These are phyloP conservation scores for Xylariales sp. DNA, from an alignment of 2,329 filamentous ascomycete species.

Conservation along the genomic window DNA sequence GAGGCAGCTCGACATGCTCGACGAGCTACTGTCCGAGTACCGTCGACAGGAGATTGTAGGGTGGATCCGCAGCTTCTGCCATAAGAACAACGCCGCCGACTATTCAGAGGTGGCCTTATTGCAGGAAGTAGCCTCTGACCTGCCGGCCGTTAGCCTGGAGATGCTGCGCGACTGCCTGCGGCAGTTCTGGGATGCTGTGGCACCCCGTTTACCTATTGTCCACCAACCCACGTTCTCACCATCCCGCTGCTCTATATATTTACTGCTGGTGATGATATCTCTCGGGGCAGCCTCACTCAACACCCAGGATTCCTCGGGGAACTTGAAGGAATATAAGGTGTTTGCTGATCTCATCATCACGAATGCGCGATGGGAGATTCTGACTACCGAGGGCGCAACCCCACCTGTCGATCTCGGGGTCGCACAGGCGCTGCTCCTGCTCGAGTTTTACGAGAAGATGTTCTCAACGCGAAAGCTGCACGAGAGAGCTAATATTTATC, in stretches of 20 bases:
- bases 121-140: slow-evolving; percentile 35
- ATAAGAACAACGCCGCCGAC: slow-evolving; percentile 37
- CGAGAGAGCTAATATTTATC: slow-evolving; percentile 85
- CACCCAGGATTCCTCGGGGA: slow-evolving; percentile 54
- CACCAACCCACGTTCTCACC: slow-evolving; percentile 84
- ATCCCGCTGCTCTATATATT: slow-evolving; percentile 70
- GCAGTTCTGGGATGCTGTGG: slow-evolving; percentile 86
- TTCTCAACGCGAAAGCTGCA: slow-evolving; percentile 78
- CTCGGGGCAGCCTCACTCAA: slow-evolving; percentile 79
- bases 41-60: slow-evolving; percentile 40
- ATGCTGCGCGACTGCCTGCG: slow-evolving; percentile 82
- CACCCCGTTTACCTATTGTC: slow-evolving; percentile 80
- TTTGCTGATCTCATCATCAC: slow-evolving; percentile 60
- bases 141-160: slow-evolving; percentile 58
- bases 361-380: slow-evolving; percentile 76
- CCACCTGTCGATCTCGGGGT: slow-evolving; percentile 85
- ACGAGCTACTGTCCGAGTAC: slow-evolving; percentile 39
- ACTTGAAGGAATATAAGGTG: slow-evolving; percentile 36
- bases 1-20: slow-evolving; percentile 31
- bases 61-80: slow-evolving; percentile 38
- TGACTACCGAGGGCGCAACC: slow-evolving; percentile 75
- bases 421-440: slow-evolving; percentile 75
- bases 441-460: slow-evolving; percentile 92
- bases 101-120: slow-evolving; percentile 19
- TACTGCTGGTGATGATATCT: slow-evolving; percentile 78